Evolutionary conservation across 2,329 filamentous ascomycete genomes (phyloP).

Genomic region (Phialocephala sp.): DNA sequence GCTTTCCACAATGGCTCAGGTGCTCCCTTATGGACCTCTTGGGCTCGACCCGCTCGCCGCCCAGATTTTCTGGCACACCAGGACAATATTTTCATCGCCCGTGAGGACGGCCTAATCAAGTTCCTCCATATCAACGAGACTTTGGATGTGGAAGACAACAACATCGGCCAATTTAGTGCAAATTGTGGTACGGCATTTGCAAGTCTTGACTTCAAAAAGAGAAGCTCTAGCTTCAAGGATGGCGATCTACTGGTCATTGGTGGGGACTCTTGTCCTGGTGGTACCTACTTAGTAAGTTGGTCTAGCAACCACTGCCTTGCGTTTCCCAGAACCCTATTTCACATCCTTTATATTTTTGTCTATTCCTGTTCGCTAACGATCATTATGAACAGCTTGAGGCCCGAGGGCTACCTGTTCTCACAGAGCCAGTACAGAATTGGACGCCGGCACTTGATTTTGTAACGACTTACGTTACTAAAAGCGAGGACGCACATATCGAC

Average conservation of each 20-base stretch:
- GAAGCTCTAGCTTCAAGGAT: conserved; percentile 44
- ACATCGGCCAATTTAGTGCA: conserved; percentile 70
- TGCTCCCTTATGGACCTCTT: conserved; percentile 77
- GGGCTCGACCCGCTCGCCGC: conserved; percentile 76
- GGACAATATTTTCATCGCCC: conserved; percentile 84
- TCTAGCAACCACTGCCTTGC: not conserved
- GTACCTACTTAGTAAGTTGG: conserved; percentile 59
- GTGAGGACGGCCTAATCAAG: conserved; percentile 84
- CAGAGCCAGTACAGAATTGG: conserved; percentile 70
- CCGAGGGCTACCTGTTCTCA: conserved; percentile 56
- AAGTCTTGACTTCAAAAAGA: conserved; percentile 60
- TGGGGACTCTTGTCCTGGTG: conserved; percentile 76
- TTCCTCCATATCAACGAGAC: conserved; percentile 70
- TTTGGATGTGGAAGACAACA: conserved; percentile 57
- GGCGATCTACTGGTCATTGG: conserved; percentile 55
- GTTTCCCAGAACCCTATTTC: not conserved
- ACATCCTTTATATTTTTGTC: not conserved
- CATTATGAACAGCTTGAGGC: conserved; percentile 54
- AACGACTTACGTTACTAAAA: conserved; percentile 48
- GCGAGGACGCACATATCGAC: conserved; percentile 39
- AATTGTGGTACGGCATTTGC: conserved; percentile 85
- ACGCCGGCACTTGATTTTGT: conserved; percentile 49
- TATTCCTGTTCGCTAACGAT: conserved; percentile 10
- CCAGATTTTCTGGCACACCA: conserved; percentile 65
- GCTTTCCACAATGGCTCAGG: conserved; percentile 53